Base-by-base conservation (phyloP, 345 rosid species). In the Sonneratia alba region DNA sequence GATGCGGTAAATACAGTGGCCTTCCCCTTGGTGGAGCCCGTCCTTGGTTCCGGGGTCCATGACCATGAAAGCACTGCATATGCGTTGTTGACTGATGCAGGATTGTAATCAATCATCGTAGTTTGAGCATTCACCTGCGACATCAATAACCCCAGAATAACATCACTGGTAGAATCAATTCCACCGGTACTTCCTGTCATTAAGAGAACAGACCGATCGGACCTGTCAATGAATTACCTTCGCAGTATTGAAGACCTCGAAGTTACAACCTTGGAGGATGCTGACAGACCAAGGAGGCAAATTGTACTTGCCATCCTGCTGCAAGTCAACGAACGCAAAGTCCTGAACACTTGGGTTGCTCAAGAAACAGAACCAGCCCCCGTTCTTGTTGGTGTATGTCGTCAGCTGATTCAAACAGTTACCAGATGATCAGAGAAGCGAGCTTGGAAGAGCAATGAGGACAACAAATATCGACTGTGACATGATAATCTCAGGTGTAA, bases 211-310 rank as follows among this genome's bases (percentile, higher is more conserved):
- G 43, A 8, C 6, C 7, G 59, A 53, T 19, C 22, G 22, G 22
- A 22, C n/a, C 19, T 4, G 22, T 19, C 22, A 48, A 49, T 34
- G 27, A 2, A 0, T 48, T 19, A 77, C 83, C 78, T 68, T 80
- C 36, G 84, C 84, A n/a, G 82, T 75, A 55, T 68, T 80, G 72
- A 27, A 74, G 70, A 73, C 65, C 53, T 77, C 76, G 4, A 53
- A 72, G 43, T 45, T 64, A 48, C 84, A 72, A 70, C 75, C 73
- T n/a, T 49, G 49, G 36, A 78, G 74, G 47, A 71, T 67, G 47
- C 27, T 72, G 34, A 77, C 79, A 7, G 83, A 79, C 80, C 81
- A 82, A 48, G 79, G 71, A 3, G 79, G 83, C 55, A 79, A 15
- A 5, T 11, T 1, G 27, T 49, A 67, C 21, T 70, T 18, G 14